Evolutionary conservation across 306 rosid species (phyloP).

Genomic region (Trifolium dubium): DNA sequence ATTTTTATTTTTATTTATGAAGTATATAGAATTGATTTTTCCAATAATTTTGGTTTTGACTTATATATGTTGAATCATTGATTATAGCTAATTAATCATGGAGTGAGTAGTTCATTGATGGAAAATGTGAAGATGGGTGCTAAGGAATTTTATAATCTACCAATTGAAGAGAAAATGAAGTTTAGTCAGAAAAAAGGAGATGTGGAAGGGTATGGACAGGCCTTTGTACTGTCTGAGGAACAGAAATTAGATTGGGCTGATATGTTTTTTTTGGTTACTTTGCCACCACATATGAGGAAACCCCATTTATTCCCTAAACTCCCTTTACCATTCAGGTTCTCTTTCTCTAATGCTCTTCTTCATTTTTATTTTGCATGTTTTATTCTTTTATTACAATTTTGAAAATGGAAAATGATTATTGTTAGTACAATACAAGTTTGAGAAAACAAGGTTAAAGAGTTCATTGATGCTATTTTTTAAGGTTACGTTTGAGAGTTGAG

Average conservation of each 20-base stretch:
- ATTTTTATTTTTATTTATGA: no score
- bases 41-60: neutral
- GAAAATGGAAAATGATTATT: no score
- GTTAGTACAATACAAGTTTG: no score
- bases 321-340: conserved; percentile 49
- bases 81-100: conserved; percentile 31
- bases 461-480: no score
- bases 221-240: conserved; percentile 52
- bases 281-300: conserved; percentile 46
- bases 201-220: conserved; percentile 56
- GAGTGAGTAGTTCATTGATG: conserved; percentile 6
- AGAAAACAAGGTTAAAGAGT: no score
- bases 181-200: conserved; percentile 12
- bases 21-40: no score
- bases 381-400: no score
- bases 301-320: conserved; percentile 55
- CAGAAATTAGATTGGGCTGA: conserved; percentile 64
- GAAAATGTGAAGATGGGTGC: conserved; percentile 36
- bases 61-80: neutral
- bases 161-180: conserved; percentile 21
- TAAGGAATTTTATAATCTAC: conserved; percentile 13
- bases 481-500: no score
- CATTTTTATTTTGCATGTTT: neutral
- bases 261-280: conserved; percentile 33
- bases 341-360: neutral